Evolutionary conservation across 495 filamentous ascomycete genomes (phyloP), one percentile per base, ranked within the genome.

Genomic region (Aspergillus heteromorphus): DNA sequence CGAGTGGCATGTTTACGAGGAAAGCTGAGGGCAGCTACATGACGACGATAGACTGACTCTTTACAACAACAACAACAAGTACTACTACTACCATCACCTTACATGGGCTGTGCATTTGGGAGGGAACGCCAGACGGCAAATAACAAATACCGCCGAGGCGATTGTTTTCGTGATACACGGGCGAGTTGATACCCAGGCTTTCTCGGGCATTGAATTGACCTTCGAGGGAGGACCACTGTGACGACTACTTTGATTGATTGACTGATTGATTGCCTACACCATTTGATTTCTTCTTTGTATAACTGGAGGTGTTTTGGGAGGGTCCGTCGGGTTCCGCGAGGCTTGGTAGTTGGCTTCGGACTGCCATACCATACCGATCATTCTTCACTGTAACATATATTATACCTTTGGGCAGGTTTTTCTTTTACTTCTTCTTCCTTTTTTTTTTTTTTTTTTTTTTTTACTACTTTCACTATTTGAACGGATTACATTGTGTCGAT

Each of bases 1-100:
- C 51, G 71, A 69, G 45, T 81, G 78, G 78, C 75, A 75, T 71
- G 76, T 80, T 34, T 81, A 80, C 66, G 66, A 72, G 45, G 77
- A 78, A 45, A 45, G 41, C 41, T 45, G 14, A 45, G n/a, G n/a
- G n/a, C n/a, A n/a, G n/a, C n/a, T n/a, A n/a, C n/a, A n/a, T n/a
- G n/a, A 49, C 47, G 11, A 18, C 29, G 6, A 38, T 38, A 34
- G 29, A 49, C 31, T 21, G 25, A 42, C 30, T 40, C 27, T 20
- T 36, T 42, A 49, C 56, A 13, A 55, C 42, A n/a, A n/a, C n/a
- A n/a, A n/a, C n/a, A n/a, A n/a, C n/a, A n/a, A n/a, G n/a, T n/a
- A n/a, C n/a, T n/a, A n/a, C n/a, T n/a, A n/a, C n/a, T n/a, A n/a
- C n/a, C n/a, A n/a, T n/a, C n/a, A n/a, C 16, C 40, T 57, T 45